Base-by-base conservation (phyloP, 2,329 filamentous ascomycete genomes). In the Botrytis porri region DNA sequence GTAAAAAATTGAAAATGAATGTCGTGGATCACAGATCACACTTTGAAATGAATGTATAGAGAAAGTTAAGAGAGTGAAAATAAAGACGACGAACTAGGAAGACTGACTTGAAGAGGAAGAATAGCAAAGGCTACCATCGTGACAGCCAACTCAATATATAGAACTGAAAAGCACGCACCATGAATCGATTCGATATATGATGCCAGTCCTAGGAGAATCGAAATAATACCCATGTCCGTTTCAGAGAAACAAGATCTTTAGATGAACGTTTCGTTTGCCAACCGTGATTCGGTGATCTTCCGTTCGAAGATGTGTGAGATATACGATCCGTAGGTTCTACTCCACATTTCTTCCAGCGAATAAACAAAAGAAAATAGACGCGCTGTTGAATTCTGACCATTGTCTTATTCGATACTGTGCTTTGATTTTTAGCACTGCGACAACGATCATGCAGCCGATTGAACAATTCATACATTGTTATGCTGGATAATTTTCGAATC, bases 1-100 rank as follows among this genome's bases (percentile, higher is more conserved):
- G 76, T 67, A 12, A 72, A 73, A 59, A 57, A 74, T 76, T 57
- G 77, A 79, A 67, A 76, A 67, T 59, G 69, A 62, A 78, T 75
- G 54, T 78, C 48, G 64, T 63, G 54, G 64, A 67, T 67, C 64
- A 54, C 64, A 67, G 64, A 67, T 67, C 64, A 39, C 64, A 67
- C 45, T 67, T 29, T 67, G 64, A 67, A 67, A 67, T 22, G 64
- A 67, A 67, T 9, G 64, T 67, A 9, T 67, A 25, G 35, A 35
- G 48, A 37, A 67, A 29, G 39, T n/a, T 20, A 72, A 65, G 43
- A 45, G 45, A 65, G 35, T 43, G 39, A 45, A 59, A 67, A 60
- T 29, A 20, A n/a, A 12, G 32, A 59, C 29, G 25, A 37, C 18
- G 14, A 67, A 22, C 22, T 59, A 41, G 32, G 18, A 67, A 60